Evolutionary conservation across 305 asterid genomes (phyloP).

Genomic region (Striga hermonthica): DNA sequence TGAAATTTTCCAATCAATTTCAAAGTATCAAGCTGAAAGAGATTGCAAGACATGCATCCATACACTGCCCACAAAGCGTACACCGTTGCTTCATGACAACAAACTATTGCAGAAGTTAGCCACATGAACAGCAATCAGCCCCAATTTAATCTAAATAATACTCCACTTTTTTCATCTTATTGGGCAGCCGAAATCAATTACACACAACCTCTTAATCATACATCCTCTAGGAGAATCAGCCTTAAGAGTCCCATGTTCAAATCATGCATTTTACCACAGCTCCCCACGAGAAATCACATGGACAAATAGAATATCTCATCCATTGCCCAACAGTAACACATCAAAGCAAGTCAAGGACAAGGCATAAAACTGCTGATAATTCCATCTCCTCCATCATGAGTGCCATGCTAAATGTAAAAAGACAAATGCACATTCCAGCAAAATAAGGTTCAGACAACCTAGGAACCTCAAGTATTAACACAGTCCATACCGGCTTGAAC

Average conservation of each 20-base stretch:
- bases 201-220: not conserved
- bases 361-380: not conserved
- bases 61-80: not conserved
- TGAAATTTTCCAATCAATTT: not conserved
- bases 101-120: too few relatives aligned
- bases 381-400: conserved; percentile 3
- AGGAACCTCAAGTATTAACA: conserved; percentile 1
- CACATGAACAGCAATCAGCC: not conserved
- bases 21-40: conserved; percentile 12
- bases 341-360: conserved; percentile 6
- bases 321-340: not conserved
- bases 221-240: not conserved
- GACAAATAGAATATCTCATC: too few relatives aligned
- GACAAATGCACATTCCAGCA: too few relatives aligned
- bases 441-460: too few relatives aligned
- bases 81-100: not conserved
- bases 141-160: not conserved
- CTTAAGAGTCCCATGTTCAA: not conserved
- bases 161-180: not conserved
- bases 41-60: too few relatives aligned
- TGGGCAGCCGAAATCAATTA: not conserved
- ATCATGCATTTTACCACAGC: conserved; percentile 1
- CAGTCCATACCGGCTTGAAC: not conserved
- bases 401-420: not conserved
- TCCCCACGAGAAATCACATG: not conserved